Conservation (phyloP, 345 rosid species). For the Limnanthes douglasii region DNA sequence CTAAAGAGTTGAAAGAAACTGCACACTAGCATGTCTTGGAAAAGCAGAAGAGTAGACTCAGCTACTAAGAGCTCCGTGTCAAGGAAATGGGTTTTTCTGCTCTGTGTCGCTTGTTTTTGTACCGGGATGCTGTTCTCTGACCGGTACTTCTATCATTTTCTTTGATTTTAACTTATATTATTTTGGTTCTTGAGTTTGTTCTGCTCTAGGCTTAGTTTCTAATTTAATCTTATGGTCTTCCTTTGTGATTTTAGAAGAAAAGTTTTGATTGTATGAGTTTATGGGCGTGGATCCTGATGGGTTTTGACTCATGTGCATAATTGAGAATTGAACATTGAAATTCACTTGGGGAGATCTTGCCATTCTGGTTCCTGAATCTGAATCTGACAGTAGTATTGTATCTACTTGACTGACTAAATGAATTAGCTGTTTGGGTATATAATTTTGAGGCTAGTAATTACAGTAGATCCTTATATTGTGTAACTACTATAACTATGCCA, state of each 20-base stretch:
- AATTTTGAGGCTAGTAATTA: too few relatives aligned
- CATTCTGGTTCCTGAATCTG: too few relatives aligned
- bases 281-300: conserved; percentile 9
- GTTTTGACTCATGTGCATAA: neutral
- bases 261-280: neutral
- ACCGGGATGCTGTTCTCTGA: conserved; percentile 85
- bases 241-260: conserved; percentile 5
- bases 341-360: too few relatives aligned
- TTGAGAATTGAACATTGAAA: too few relatives aligned
- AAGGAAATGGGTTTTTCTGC: conserved; percentile 64
- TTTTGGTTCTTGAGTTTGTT: neutral
- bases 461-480: too few relatives aligned
- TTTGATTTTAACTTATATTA: neutral
- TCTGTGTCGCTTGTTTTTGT: conserved; percentile 88
- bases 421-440: too few relatives aligned
- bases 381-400: too few relatives aligned
- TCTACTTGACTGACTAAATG: too few relatives aligned
- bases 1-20: too few relatives aligned
- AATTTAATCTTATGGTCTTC: conserved; percentile 3
- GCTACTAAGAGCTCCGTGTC: conserved; percentile 34
- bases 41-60: conserved; percentile 18
- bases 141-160: conserved; percentile 31
- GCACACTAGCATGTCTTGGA: conserved; percentile 22
- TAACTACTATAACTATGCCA: too few relatives aligned
- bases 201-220: neutral